phyloP scores from a whole-genome alignment of 768 basidiomycete genomes.

The Lentinula boryana region DNA sequence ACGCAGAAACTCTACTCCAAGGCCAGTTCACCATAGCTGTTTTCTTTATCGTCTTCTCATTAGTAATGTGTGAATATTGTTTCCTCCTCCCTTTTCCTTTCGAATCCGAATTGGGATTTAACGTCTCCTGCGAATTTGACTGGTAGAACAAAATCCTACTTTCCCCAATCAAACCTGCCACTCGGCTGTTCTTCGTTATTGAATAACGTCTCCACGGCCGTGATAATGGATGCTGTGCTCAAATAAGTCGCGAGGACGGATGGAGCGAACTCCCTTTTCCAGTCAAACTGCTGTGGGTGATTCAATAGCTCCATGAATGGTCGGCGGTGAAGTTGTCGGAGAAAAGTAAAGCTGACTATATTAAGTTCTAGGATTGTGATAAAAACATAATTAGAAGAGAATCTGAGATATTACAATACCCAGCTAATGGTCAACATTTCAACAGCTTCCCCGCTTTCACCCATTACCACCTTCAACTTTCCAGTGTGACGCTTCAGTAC shows the following conservation, averaged over 20 bases:
- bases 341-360: slow-evolving; percentile 60
- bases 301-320: slow-evolving; percentile 66
- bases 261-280: slow-evolving; percentile 58
- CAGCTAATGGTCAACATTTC: slow-evolving; percentile 61
- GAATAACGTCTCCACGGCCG: slow-evolving; percentile 49
- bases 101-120: slow-evolving; percentile 42
- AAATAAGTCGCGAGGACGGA: slow-evolving; percentile 68
- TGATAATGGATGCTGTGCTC: slow-evolving; percentile 51
- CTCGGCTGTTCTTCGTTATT: slow-evolving; percentile 54
- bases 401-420: slow-evolving; percentile 19
- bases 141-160: slow-evolving; percentile 60
- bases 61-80: slow-evolving; percentile 49
- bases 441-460: slow-evolving; percentile 56
- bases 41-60: slow-evolving; percentile 44
- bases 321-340: slow-evolving; percentile 61
- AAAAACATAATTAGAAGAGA: slow-evolving; percentile 4
- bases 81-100: slow-evolving; percentile 50
- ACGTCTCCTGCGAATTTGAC: slow-evolving; percentile 36
- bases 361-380: slow-evolving; percentile 59
- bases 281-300: slow-evolving; percentile 43
- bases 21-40: slow-evolving; percentile 67
- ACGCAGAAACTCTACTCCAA: slow-evolving; percentile 71
- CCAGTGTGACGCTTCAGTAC: slow-evolving; percentile 64
- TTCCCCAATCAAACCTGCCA: slow-evolving; percentile 67
- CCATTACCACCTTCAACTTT: slow-evolving; percentile 59